Evolutionary conservation across 257 asterid genomes (phyloP).

Genomic region (Solanum piurae): DNA sequence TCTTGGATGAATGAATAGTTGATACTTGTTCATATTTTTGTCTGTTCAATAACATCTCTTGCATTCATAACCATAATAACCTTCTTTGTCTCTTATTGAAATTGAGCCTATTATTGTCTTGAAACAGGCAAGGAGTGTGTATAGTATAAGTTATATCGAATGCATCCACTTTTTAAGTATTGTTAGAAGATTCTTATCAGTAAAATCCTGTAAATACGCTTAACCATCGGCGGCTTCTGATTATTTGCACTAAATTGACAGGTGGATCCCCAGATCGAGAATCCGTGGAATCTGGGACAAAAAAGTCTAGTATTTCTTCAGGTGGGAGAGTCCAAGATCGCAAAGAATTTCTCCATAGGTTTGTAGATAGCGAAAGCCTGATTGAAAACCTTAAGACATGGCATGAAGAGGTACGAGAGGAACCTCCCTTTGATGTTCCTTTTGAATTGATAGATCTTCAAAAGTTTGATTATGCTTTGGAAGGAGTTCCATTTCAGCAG

Average conservation of each 20-base stretch:
- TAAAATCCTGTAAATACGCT: neutral
- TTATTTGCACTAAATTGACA: slow-evolving; percentile 10
- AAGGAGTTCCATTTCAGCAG: slow-evolving; percentile 83
- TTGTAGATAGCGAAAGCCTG: slow-evolving; percentile 52
- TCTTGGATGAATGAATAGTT: neutral
- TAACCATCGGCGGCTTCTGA: neutral
- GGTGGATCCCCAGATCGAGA: slow-evolving; percentile 66
- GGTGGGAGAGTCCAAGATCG: slow-evolving; percentile 54
- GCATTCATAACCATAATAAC: neutral
- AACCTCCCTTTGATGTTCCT: slow-evolving; percentile 52
- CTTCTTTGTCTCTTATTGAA: neutral
- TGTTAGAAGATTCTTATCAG: neutral
- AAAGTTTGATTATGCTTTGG: slow-evolving; percentile 87
- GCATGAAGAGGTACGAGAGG: slow-evolving; percentile 36
- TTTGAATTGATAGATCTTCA: slow-evolving; percentile 91
- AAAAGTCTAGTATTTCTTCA: slow-evolving; percentile 59
- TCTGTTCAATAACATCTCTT: neutral
- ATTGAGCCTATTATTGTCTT: neutral
- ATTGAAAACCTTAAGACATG: slow-evolving; percentile 43
- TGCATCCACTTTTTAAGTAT: neutral
- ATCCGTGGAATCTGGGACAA: slow-evolving; percentile 63
- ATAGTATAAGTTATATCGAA: neutral
- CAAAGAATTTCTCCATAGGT: slow-evolving; percentile 72
- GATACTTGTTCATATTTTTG: neutral
- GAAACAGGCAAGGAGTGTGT: neutral